Evolutionary conservation across 2,329 filamentous ascomycete species (phyloP), one percentile per base, ranked within the genome.

Genomic region (Pseudogymnoascus sp.): DNA sequence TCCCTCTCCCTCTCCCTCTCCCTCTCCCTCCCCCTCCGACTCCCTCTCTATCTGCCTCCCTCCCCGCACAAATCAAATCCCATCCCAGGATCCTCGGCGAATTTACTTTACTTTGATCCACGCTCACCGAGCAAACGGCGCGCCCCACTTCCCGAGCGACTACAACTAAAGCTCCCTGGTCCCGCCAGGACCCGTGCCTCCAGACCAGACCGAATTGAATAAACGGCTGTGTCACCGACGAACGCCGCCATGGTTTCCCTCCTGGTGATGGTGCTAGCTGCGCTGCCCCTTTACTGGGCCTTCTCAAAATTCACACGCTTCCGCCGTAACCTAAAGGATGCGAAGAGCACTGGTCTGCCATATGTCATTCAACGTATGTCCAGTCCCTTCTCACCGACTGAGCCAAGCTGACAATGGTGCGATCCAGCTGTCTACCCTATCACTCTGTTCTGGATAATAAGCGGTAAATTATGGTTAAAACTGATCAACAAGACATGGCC

Each of bases 291-390:
- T 16, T 72, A 69, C 56, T 68, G 44, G 64, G 44, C 69, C 14
- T 70, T 67, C 60, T 65, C 65, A 2, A 68, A 63, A 37, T 42
- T 69, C 16, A 60, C 70, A 1, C 73, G 75, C n/a, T 68, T 83
- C 56, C 71, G 68, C 42, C 70, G 68, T 61, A 82, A 83, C 65
- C 78, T 84, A 60, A 74, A 73, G 8, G 75, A 76, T 33, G 83
- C 82, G 2, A 81, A 79, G 72, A 75, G 74, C 63, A 78, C 77
- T 14, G 81, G 81, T 5, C 68, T 85, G 62, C 78, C 78, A 5
- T 86, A 84, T 68, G 72, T 82, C 25, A 68, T 85, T 50, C 70
- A 78, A 25, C 82, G 83, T 86, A 73, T 68, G 81, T 80, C 23
- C 14, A 5, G 40, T 50, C 6, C 31, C 6, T 21, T 25, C 53